These are phyloP conservation scores for Conoideocrella luteorostrata DNA, from an alignment of 2,329 filamentous ascomycete genomes.

Conservation along the genomic window DNA sequence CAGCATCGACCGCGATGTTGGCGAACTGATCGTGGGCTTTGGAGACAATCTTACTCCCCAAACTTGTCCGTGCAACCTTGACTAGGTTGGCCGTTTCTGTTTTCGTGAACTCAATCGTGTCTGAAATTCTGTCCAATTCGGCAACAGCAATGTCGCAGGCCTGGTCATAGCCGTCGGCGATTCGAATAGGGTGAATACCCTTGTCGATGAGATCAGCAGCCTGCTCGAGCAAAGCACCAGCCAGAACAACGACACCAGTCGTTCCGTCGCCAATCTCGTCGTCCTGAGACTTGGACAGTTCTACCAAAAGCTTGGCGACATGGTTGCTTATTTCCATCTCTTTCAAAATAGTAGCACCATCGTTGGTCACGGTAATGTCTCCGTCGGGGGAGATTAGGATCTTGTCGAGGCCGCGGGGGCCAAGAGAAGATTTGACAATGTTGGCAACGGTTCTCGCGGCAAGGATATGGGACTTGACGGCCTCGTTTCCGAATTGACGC, in stretches of 20 bases:
- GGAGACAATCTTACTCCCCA: conserved; percentile 98
- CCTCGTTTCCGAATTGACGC: conserved; percentile 92
- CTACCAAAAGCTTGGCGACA: conserved; percentile 92
- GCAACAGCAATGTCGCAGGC: conserved; percentile 94
- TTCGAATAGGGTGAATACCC: conserved; percentile 97
- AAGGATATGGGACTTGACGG: conserved; percentile 96
- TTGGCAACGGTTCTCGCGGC: conserved; percentile 93
- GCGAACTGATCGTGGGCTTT: conserved; percentile 98
- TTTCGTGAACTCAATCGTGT: conserved; percentile 78
- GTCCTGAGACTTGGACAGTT: conserved; percentile 96
- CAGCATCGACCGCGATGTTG: conserved; percentile 93
- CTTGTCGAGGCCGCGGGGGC: conserved; percentile 94
- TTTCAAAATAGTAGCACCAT: conserved; percentile 92
- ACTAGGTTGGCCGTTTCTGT: conserved; percentile 78
- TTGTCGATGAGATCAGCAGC: conserved; percentile 98
- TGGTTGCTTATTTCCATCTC: conserved; percentile 99
- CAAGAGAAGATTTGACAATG: conserved; percentile 95
- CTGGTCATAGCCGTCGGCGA: conserved; percentile 96
- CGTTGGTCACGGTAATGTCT: conserved; percentile 98
- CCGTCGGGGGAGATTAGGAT: conserved; percentile 98
- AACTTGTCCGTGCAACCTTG: conserved; percentile 90
- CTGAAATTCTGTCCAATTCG: conserved; percentile 88
- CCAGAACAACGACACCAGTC: conserved; percentile 93
- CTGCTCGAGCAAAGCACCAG: conserved; percentile 90
- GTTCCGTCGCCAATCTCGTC: conserved; percentile 98